A percentile compares a stretch with the other conserved stretches of the same genome.
phyloP scores from a whole-genome alignment of 495 filamentous ascomycete species.

The Aspergillus ellipticus region DNA sequence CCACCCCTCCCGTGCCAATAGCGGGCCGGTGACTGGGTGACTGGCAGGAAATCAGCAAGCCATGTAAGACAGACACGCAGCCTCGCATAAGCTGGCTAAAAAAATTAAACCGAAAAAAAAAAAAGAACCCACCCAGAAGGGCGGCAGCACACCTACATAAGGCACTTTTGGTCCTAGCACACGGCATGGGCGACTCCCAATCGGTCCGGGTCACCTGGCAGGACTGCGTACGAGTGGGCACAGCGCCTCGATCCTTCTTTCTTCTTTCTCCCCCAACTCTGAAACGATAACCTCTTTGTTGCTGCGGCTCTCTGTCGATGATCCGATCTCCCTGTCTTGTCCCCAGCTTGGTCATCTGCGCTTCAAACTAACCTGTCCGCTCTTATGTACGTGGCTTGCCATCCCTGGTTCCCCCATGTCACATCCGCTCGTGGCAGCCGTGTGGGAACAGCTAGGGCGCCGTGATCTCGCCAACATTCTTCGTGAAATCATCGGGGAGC shows the following conservation, averaged over 20 bases:
- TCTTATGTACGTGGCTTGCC: conserved; percentile 14
- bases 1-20: conserved; percentile 12
- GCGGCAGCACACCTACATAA: conserved; percentile 3
- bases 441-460: conserved; percentile 29
- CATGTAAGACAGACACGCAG: conserved; percentile 24
- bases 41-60: neutral
- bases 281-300: neutral
- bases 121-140: neutral
- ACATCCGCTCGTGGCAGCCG: conserved; percentile 29
- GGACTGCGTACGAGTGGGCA: neutral
- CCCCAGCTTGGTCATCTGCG: neutral
- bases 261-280: neutral
- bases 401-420: conserved; percentile 23
- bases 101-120: neutral
- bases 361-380: neutral
- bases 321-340: neutral
- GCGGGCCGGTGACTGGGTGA: conserved; percentile 2
- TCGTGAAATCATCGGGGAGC: conserved; percentile 27
- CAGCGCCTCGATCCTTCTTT: neutral
- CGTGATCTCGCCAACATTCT: conserved; percentile 27
- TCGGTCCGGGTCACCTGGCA: conserved; percentile 2
- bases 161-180: conserved; percentile 2
- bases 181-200: neutral
- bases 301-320: neutral
- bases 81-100: conserved; percentile 20